These are phyloP conservation scores for Fusarium haematococcum DNA, from an alignment of 2,329 filamentous ascomycete species.

Conservation along the genomic window DNA sequence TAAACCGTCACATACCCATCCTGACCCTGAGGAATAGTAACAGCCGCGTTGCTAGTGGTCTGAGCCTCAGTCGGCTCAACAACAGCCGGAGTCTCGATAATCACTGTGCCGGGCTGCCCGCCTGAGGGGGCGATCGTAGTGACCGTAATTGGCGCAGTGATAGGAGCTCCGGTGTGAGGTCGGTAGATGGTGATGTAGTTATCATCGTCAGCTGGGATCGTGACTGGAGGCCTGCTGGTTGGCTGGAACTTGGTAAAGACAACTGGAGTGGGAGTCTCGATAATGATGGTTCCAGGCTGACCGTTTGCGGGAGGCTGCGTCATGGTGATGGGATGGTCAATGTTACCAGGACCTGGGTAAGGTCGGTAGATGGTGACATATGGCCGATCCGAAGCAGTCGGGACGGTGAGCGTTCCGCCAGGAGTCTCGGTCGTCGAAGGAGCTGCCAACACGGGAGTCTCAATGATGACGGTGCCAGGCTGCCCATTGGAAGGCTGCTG, in stretches of 20 bases:
- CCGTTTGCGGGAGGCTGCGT: slow-evolving; percentile 16
- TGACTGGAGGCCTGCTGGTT: slow-evolving; percentile 10
- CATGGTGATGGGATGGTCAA: slow-evolving; percentile 29
- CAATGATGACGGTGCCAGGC: background rate
- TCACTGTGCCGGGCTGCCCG: slow-evolving; percentile 32
- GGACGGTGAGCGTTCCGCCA: slow-evolving; percentile 5
- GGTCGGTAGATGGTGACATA: slow-evolving; percentile 32
- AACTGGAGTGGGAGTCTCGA: slow-evolving; percentile 26
- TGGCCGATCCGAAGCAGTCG: slow-evolving; percentile 15
- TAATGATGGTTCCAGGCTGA: slow-evolving; percentile 30
- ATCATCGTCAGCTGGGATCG: slow-evolving; percentile 1
- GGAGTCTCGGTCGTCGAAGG: background rate
- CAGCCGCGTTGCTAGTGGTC: background rate
- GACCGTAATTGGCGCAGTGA: slow-evolving; percentile 32
- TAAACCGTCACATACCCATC: slow-evolving; percentile 19
- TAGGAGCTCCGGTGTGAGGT: slow-evolving; percentile 19
- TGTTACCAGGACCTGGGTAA: slow-evolving; percentile 31
- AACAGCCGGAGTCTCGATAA: slow-evolving; percentile 27
- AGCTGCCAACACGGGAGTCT: background rate
- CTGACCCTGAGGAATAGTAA: background rate
- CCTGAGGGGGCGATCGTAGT: slow-evolving; percentile 32
- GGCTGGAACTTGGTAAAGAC: slow-evolving; percentile 29
- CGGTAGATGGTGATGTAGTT: slow-evolving; percentile 31
- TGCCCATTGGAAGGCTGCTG: background rate
- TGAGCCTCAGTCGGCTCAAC: background rate